Evolutionary conservation across 1,139 yeast species (phyloP), one percentile per base, ranked within the genome.

Genomic region (Nematodospora anomalae): DNA sequence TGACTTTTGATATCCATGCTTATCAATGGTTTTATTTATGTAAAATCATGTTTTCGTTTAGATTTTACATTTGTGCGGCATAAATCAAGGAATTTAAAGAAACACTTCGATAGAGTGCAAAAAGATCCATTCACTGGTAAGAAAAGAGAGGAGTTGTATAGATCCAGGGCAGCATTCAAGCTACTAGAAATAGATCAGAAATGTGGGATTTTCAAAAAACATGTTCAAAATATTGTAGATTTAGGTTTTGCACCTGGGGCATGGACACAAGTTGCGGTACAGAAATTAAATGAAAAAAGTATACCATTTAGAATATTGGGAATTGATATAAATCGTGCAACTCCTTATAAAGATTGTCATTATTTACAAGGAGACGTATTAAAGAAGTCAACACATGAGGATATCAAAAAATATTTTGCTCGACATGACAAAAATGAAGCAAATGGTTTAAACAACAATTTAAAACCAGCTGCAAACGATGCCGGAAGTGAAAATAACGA

Each of bases 121-220:
- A 15, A 97, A 89, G 57, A 66, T 53, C 29, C 87, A 70, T 57
- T 71, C 88, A 3, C 69, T 45, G 89, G 96, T 4, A 80, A 76
- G 51, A 38, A 36, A 24, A 31, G 33, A n/a, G 26, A 28, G 3
- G 71, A 74, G 34, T 76, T 84, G 41, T 77, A 76, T 48, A 73
- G 82, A 48, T 88, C 97, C 2, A 64, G 98, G 33, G 98, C 98
- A 0, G 97, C 97, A 0, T 90, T 78, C 64, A 92, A 92, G 55
- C 66, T 92, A 28, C 57, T 80, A 14, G 88, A 83, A 54, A 69
- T 92, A 23, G 80, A 89, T 55, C 68, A 79, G 21, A 79, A 75
- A 52, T 83, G 71, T 58, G 62, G 67, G 20, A 45, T 92, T 3
- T 80, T 92, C 57, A 63, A 63, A 38, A 68, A 74, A 6, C 41